Evolutionary conservation across 495 filamentous ascomycete species (phyloP).

Genomic region (Thermochaetoides thermophila): DNA sequence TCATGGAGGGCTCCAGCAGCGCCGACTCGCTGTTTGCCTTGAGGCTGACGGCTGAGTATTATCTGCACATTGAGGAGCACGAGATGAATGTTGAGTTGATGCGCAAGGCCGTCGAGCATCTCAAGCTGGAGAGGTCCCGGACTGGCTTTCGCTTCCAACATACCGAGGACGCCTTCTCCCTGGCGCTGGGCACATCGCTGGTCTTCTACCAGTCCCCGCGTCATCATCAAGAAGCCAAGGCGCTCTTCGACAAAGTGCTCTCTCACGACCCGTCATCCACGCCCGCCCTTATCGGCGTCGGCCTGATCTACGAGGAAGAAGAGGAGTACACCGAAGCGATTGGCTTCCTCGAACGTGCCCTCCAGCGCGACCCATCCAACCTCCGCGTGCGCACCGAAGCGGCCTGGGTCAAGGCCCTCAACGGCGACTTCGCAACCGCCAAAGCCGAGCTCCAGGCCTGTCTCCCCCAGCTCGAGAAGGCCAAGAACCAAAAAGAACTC

Average conservation of each 20-base stretch:
- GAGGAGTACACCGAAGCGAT: conserved; percentile 70
- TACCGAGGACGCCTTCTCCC: conserved; percentile 55
- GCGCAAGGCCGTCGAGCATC: conserved; percentile 50
- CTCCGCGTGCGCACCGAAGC: conserved; percentile 65
- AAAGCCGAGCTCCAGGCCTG: conserved; percentile 53
- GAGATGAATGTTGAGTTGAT: conserved; percentile 67
- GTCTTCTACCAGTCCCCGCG: conserved; percentile 80
- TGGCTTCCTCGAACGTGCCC: conserved; percentile 58
- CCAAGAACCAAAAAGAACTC: conserved; percentile 45
- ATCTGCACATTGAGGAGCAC: conserved; percentile 73
- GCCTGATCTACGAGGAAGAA: conserved; percentile 82
- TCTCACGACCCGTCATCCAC: conserved; percentile 56
- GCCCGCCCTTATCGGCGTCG: conserved; percentile 72
- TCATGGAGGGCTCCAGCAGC: conserved; percentile 67
- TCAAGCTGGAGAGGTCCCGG: conserved; percentile 42
- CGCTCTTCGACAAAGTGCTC: conserved; percentile 66
- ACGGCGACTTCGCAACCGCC: conserved; percentile 51
- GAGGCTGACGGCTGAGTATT: conserved; percentile 72
- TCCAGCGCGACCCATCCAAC: conserved; percentile 54
- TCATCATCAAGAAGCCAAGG: conserved; percentile 74
- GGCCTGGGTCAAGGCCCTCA: conserved; percentile 81
- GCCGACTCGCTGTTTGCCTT: conserved; percentile 70
- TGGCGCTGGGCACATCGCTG: conserved; percentile 64
- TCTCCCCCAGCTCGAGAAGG: conserved; percentile 33
- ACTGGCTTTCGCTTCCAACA: conserved; percentile 53